Evolutionary conservation across 176 grass and related monocot genomes (phyloP).

Genomic region (Elaeis guineensis): DNA sequence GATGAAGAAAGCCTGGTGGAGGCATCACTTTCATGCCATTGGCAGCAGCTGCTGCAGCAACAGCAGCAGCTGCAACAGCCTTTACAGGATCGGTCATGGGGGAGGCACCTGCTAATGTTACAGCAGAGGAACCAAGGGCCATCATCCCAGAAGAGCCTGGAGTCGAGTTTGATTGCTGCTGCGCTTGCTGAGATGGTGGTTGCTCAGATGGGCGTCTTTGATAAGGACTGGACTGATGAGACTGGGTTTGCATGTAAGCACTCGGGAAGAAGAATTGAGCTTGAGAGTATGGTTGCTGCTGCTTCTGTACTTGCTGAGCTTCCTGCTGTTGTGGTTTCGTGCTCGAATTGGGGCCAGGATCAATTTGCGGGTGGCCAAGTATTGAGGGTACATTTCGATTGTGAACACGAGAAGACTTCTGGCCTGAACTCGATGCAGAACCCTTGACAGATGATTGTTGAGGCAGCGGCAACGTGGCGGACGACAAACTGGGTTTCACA

Average conservation of each 20-base stretch:
- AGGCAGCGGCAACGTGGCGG: conserved; percentile 26
- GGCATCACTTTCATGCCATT: conserved; percentile 55
- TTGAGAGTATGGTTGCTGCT: conserved; percentile 36
- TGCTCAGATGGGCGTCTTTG: conserved; percentile 41
- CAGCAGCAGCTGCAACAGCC: conserved; percentile 15
- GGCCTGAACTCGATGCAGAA: conserved; percentile 41
- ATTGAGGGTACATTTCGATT: conserved; percentile 63
- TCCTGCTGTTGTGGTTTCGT: conserved; percentile 49
- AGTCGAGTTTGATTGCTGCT: conserved; percentile 27
- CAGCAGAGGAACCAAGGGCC: conserved; percentile 14
- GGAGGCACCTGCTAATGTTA: conserved; percentile 5
- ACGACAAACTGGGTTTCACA: conserved; percentile 36
- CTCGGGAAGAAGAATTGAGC: conserved; percentile 61
- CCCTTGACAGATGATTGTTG: conserved; percentile 66
- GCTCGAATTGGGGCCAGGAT: conserved; percentile 28
- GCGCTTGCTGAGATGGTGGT: conserved; percentile 14
- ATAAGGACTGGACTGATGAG: conserved; percentile 29
- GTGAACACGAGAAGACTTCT: conserved; percentile 30
- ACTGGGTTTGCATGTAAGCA: conserved; percentile 25
- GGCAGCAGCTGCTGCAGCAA: not conserved
- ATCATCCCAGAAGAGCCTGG: conserved; percentile 18
- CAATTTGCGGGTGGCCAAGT: conserved; percentile 52
- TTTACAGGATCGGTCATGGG: conserved; percentile 28
- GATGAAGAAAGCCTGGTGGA: conserved; percentile 28
- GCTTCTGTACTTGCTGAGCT: conserved; percentile 34